phyloP scores from a whole-genome alignment of 768 basidiomycete genomes.

The Ramaria sp. region DNA sequence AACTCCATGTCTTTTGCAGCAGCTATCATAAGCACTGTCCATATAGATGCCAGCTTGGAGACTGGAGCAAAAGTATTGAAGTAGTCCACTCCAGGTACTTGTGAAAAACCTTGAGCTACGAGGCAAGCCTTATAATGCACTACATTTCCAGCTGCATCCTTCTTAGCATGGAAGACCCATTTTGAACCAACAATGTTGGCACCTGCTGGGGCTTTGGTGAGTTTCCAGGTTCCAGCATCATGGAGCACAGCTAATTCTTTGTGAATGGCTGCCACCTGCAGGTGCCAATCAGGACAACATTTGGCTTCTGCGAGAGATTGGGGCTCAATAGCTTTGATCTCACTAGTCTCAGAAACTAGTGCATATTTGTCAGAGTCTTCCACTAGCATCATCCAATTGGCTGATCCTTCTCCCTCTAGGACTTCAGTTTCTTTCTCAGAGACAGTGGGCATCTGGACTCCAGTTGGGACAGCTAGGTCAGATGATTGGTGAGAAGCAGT shows the following conservation, averaged over 20 bases:
- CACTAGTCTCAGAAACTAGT: constrained; percentile 9
- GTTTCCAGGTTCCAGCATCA: constrained; percentile 13
- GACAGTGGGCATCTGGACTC: no score
- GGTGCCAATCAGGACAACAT: constrained; percentile 17
- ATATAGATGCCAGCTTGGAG: constrained; percentile 17
- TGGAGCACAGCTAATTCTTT: constrained; percentile 15
- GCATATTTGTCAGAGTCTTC: neutral
- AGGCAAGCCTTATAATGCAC: constrained; percentile 22
- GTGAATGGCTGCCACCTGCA: constrained; percentile 17
- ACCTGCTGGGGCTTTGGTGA: constrained; percentile 15
- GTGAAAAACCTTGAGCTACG: constrained; percentile 17
- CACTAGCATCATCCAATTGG: neutral
- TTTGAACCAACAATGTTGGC: constrained; percentile 15
- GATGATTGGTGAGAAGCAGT: no score
- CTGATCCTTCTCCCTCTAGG: neutral
- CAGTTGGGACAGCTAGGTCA: no score
- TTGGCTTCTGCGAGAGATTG: constrained; percentile 14
- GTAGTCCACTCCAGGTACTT: constrained; percentile 26
- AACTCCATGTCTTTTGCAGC: constrained; percentile 23
- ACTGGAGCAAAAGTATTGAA: constrained; percentile 13
- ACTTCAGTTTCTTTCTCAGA: neutral
- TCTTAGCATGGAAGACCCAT: constrained; percentile 21
- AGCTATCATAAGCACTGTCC: constrained; percentile 26
- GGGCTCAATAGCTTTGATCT: constrained; percentile 8
- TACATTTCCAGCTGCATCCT: constrained; percentile 16